Conservation (phyloP, 805 yeast genomes). For the Candida saitoana region DNA sequence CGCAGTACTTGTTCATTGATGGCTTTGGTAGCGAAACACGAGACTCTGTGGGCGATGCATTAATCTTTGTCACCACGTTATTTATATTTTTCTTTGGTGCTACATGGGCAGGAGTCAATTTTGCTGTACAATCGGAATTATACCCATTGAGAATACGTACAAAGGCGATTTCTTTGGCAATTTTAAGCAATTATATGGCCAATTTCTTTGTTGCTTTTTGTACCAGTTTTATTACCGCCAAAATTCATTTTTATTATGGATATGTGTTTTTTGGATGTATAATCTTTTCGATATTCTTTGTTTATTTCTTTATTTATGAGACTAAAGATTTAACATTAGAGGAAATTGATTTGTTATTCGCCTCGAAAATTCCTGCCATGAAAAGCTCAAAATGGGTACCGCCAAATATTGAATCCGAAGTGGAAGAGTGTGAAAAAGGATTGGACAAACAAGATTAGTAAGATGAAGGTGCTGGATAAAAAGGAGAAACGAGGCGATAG, state of each 20-base stretch:
- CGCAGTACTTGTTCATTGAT: constrained; percentile 40
- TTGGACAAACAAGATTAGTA: no score
- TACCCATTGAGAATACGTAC: constrained; percentile 63
- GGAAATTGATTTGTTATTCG: constrained; percentile 70
- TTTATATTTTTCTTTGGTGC: constrained; percentile 65
- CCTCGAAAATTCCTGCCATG: constrained; percentile 34
- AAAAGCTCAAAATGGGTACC: constrained; percentile 50
- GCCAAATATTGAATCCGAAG: constrained; percentile 16
- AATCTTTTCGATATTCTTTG: constrained; percentile 60
- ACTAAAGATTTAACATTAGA: constrained; percentile 79
- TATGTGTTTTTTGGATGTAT: constrained; percentile 62
- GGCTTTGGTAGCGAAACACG: constrained; percentile 36
- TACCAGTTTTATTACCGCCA: constrained; percentile 59
- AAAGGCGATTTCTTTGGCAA: constrained; percentile 60
- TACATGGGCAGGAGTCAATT: constrained; percentile 71
- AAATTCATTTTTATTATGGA: constrained; percentile 64
- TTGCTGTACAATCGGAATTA: constrained; percentile 60
- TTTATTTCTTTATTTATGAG: constrained; percentile 68
- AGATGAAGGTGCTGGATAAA: no score
- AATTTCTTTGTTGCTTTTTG: constrained; percentile 60
- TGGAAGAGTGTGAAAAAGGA: no score
- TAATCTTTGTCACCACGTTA: constrained; percentile 62
- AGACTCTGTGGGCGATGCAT: constrained; percentile 52
- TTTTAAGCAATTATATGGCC: constrained; percentile 63
- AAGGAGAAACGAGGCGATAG: no score